Conservation (phyloP, 2,329 filamentous ascomycete species). For the Aspergillus fijiensis region DNA sequence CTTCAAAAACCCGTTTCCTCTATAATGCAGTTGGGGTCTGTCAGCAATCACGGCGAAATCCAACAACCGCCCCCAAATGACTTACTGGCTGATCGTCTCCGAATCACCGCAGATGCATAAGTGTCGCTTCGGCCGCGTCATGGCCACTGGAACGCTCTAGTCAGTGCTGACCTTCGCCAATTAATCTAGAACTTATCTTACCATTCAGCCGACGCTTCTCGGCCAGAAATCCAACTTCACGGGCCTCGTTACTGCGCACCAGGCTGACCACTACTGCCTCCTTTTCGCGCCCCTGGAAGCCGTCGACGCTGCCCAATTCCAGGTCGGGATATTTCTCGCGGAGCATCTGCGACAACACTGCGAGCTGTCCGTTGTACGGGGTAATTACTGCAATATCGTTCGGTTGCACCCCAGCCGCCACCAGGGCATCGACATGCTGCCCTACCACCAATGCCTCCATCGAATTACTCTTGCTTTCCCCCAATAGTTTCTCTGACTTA, state of each 20-base stretch:
- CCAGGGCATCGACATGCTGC: conserved; percentile 71
- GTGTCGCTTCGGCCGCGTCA: conserved; percentile 91
- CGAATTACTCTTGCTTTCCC: conserved; percentile 86
- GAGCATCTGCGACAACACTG: conserved; percentile 70
- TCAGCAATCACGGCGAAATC: conserved; percentile 1
- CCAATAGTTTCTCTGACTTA: conserved; percentile 52
- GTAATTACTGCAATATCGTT: conserved; percentile 92
- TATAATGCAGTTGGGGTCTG: conserved; percentile 37
- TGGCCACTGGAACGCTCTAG: conserved; percentile 66
- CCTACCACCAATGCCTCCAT: conserved; percentile 81
- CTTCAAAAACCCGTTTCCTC: conserved; percentile 81
- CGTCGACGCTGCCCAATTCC: conserved; percentile 94
- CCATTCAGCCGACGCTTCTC: conserved; percentile 92
- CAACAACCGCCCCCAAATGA: conserved; percentile 24
- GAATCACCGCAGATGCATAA: conserved; percentile 90
- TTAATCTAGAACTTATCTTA: conserved; percentile 48
- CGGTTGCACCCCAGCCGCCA: conserved; percentile 74
- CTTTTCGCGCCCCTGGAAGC: conserved; percentile 96
- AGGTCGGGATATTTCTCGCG: conserved; percentile 80
- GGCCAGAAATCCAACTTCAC: conserved; percentile 87
- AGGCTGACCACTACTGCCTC: conserved; percentile 90
- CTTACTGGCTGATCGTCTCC: conserved; percentile 85
- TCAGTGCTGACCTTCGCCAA: neutral
- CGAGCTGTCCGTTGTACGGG: conserved; percentile 93
- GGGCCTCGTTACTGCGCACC: conserved; percentile 84